Conservation (phyloP, 768 basidiomycete genomes). For the Tubosaeta sp. region DNA sequence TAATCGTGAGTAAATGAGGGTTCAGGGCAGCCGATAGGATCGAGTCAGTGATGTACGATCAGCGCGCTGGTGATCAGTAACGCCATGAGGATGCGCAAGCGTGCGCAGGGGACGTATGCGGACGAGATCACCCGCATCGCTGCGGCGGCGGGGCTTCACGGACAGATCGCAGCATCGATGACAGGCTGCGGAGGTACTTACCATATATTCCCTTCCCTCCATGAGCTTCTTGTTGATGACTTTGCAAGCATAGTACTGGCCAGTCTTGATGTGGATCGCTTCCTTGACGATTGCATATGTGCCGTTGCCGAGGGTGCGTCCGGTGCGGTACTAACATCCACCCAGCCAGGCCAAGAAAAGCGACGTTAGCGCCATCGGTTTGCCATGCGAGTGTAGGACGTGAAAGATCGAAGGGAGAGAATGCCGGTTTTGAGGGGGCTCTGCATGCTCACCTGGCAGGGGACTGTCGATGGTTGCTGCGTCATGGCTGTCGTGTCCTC, state of each 20-base stretch:
- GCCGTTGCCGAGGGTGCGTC: constrained; percentile 83
- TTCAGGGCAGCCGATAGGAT: constrained; percentile 7
- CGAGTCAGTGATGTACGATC: constrained; percentile 11
- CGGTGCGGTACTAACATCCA: constrained; percentile 69
- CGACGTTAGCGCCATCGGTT: constrained; percentile 6
- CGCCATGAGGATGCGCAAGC: not conserved
- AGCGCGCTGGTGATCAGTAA: constrained; percentile 10
- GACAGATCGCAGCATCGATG: constrained; percentile 7
- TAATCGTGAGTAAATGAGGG: constrained; percentile 8
- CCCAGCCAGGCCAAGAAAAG: not conserved
- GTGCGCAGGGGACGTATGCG: constrained; percentile 2
- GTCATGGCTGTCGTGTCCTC: constrained; percentile 23
- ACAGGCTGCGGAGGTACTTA: constrained; percentile 32
- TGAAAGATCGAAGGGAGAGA: not conserved
- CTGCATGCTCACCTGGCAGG: constrained; percentile 39
- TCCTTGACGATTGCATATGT: constrained; percentile 96
- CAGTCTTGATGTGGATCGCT: constrained; percentile 89
- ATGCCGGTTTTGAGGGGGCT: not conserved
- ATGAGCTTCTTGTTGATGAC: constrained; percentile 99
- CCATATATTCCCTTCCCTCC: constrained; percentile 98
- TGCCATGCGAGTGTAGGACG: not conserved
- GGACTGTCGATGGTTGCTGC: constrained; percentile 35
- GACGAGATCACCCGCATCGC: constrained; percentile 2
- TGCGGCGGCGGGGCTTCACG: constrained; percentile 1
- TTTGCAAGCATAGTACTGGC: constrained; percentile 96